phyloP scores from a whole-genome alignment of 2,329 filamentous ascomycete genomes.

The Alternaria dauci region DNA sequence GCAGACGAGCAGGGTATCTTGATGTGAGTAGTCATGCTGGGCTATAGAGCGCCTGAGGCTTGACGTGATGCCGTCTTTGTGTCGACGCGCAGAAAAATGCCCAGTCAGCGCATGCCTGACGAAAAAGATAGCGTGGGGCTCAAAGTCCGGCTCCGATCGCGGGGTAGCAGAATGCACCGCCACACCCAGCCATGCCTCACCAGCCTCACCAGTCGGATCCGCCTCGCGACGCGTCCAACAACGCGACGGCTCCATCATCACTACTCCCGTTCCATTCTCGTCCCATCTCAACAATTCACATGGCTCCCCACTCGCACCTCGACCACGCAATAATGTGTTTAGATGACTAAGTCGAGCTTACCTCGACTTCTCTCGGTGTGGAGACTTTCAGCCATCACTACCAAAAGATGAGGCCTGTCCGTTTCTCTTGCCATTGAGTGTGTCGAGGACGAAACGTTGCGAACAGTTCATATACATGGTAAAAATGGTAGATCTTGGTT shows the following conservation, averaged over 20 bases:
- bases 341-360: no score
- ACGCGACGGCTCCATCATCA: neutral
- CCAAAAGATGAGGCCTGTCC: neutral
- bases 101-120: constrained; percentile 10
- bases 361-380: neutral
- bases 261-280: neutral
- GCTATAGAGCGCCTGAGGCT: constrained; percentile 17
- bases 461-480: neutral
- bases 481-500: neutral
- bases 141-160: constrained; percentile 21
- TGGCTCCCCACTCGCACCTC: neutral
- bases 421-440: neutral
- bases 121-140: constrained; percentile 22
- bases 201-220: neutral
- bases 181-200: constrained; percentile 3
- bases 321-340: neutral
- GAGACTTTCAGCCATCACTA: neutral
- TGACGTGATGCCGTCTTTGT: constrained; percentile 14
- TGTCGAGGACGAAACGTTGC: neutral
- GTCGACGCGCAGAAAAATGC: constrained; percentile 17
- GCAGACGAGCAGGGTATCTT: constrained; percentile 92
- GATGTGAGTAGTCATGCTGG: constrained; percentile 64
- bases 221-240: neutral
- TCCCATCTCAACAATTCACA: neutral
- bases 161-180: constrained; percentile 13